phyloP scores from a whole-genome alignment of 2,329 filamentous ascomycete genomes.

The Phoma sp. region DNA sequence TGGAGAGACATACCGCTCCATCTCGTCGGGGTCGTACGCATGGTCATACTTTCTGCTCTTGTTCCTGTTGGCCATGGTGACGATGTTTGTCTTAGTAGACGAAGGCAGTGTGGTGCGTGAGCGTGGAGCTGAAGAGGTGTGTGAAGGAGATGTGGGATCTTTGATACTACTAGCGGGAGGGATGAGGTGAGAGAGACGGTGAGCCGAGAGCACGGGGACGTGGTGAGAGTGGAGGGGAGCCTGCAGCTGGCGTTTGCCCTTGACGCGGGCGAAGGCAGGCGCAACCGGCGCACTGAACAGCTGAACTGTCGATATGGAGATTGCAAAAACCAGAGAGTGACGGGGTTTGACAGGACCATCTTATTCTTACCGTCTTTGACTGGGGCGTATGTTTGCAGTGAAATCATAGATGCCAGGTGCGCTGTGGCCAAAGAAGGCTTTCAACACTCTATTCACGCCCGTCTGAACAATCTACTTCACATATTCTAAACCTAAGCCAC shows the following conservation, averaged over 20 bases:
- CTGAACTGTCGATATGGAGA: not conserved
- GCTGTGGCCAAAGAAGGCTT: too few relatives aligned
- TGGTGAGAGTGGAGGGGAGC: not conserved
- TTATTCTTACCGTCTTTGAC: too few relatives aligned
- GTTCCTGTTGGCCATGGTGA: not conserved
- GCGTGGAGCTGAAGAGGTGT: not conserved
- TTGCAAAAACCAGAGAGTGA: too few relatives aligned
- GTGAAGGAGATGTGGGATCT: not conserved
- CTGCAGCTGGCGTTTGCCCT: slow-evolving; percentile 1
- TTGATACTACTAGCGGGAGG: not conserved
- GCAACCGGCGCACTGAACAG: not conserved
- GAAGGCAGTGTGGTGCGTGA: not conserved
- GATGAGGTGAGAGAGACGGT: slow-evolving; percentile 1
- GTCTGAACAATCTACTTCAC: too few relatives aligned
- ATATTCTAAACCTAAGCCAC: too few relatives aligned
- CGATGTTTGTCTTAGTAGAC: not conserved
- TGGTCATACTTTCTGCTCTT: slow-evolving; percentile 7
- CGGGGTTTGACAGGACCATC: too few relatives aligned
- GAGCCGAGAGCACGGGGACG: not conserved
- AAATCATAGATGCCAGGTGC: too few relatives aligned
- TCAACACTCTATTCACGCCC: too few relatives aligned
- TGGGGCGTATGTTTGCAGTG: too few relatives aligned
- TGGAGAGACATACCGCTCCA: slow-evolving; percentile 14
- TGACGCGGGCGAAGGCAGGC: not conserved
- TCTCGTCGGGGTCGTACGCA: slow-evolving; percentile 21